Evolutionary conservation across 1,284 basidiomycete genomes (phyloP), one percentile per base, ranked within the genome.

Genomic region (Fomitopsis pinicola): DNA sequence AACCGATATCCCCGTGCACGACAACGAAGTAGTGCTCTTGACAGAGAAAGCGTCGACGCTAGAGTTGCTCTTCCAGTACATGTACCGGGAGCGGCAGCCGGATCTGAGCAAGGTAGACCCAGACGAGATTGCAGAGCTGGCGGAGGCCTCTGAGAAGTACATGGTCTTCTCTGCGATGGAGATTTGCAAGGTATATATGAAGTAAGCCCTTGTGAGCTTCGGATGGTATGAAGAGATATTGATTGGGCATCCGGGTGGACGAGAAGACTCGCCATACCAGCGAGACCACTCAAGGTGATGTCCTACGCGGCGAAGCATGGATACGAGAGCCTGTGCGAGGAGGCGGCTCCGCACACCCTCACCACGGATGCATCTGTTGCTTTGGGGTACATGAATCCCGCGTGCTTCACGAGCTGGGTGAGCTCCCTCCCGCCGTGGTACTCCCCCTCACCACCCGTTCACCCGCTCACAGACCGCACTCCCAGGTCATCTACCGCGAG

Each of bases 41-140:
- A 64, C 63, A 15, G 72, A 74, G 54, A 53, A 42, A 1, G 64
- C 69, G 7, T 59, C 50, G 52, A 67, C 66, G 3, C 44, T 64
- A 17, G 61, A 64, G 12, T 19, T 64, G 5, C 48, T 64, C 33
- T 60, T 64, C 48, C 63, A 62, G 28, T 64, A 55, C 56, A 60
- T 60, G 55, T 57, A 57, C 38, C 52, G 44, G 15, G 55, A 62
- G 42, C 44, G 26, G 6, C 63, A 62, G 15, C 58, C 58, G 15
- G 40, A 50, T 40, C 42, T 60, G 15, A 40, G 33, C 6, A 48
- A 38, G 40, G 1, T 55, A 8, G n/a, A 33, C 4, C 54, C 48
- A 30, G 22, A 58, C 9, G 53, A 26, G 3, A 7, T 64, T 15
- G 60, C 58, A 6, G n/a, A 19, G 19, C 42, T 64, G 12, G 60